Base-by-base conservation (phyloP, 768 basidiomycete genomes). In the Lentinula sp. region DNA sequence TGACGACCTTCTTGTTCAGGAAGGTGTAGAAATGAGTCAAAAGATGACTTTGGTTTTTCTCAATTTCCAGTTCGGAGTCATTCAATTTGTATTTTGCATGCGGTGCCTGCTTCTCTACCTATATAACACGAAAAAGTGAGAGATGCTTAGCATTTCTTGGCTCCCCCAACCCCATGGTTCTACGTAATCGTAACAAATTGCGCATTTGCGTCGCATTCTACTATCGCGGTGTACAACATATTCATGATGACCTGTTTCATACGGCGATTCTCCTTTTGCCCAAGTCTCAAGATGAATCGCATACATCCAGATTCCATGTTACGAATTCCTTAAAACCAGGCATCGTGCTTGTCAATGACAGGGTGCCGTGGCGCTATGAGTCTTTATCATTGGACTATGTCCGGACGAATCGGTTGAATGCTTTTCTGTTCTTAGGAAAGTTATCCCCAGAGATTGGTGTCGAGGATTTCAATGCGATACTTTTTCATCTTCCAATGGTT, bases 171-270 rank as follows among this genome's bases (percentile, higher is more conserved):
- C 45, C 21, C n/a, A 16, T 46, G n/a, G n/a, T 15, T 46, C 45
- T 46, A 16, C 2, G 45, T 15, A 52, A 23, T 31, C 8, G 40
- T 50, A 54, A 48, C 37, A 23, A 51, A 35, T n/a, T 42, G 31
- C 49, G 43, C 54, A 45, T 43, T 51, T 45, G 32, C 51, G 56
- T 56, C 23, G 52, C 53, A 48, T 40, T 60, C 15, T 53, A 56
- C 54, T 39, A 39, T 5, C 8, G 31, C 23, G 42, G 23, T 59
- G 18, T 16, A 46, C n/a, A n/a, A 8, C 16, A 23, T 23, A 23
- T 23, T 23, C 23, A 23, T 23, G 23, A 23, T 23, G 23, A 23
- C 45, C 45, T 11, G 8, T n/a, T 46, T 21, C 45, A 46, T 21
- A 7, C 15, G 6, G 45, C 16, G 45, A 46, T 46, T 46, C 7